Conservation (phyloP, 192 early-diverging fungal species). For the Backusella mclennaniae region DNA sequence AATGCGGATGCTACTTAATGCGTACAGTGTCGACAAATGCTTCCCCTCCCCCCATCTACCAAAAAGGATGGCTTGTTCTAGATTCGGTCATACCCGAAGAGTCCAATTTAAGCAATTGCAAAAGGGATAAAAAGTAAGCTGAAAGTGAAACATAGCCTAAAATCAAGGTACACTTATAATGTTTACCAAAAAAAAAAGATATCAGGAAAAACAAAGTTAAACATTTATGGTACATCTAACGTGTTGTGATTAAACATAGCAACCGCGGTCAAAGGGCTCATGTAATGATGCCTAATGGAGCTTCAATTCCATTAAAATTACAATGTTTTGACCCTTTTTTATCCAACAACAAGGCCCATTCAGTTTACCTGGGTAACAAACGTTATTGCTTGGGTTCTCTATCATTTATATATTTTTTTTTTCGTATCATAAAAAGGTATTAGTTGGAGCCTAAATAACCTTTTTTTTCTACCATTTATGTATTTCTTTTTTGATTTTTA, state of each 20-base stretch:
- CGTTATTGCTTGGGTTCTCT: background rate
- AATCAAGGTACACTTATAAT: background rate
- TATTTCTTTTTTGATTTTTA: background rate
- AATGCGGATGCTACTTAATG: background rate
- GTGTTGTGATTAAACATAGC: background rate
- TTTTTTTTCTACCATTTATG: slow-evolving; percentile 2
- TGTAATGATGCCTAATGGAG: background rate
- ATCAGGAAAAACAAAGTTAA: slow-evolving; percentile 4
- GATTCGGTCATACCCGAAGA: background rate
- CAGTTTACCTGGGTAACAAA: background rate
- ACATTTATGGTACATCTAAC: slow-evolving; percentile 9
- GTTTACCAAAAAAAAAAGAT: background rate
- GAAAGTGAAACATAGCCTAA: slow-evolving; percentile 8
- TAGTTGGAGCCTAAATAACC: background rate
- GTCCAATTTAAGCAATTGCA: background rate
- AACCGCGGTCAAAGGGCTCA: background rate
- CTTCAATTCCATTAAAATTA: background rate
- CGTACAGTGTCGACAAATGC: background rate
- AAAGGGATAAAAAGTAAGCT: background rate
- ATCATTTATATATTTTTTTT: background rate
- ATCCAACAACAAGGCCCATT: background rate
- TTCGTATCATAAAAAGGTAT: background rate
- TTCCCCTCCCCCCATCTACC: background rate
- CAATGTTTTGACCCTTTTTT: background rate
- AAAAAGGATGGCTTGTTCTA: background rate